Conservation (phyloP, 139 green algal genomes). For the Chlamydomonas sphaeroides region DNA sequence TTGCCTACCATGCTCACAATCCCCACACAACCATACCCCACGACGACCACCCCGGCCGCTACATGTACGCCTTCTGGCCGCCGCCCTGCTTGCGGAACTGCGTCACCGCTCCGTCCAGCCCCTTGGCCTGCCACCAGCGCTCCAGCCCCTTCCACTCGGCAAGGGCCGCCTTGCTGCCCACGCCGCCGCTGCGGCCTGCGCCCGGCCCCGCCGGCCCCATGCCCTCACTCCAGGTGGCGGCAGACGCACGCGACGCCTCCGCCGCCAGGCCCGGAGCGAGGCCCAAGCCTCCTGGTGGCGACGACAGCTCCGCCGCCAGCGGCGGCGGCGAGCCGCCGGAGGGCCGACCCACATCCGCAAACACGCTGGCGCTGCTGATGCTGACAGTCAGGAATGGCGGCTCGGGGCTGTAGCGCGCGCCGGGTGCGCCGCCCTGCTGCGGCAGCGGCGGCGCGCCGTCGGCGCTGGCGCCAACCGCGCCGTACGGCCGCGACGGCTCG, state of each 20-base stretch:
- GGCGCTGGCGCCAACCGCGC: neutral
- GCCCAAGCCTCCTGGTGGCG: too few species aligned
- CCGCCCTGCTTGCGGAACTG: neutral
- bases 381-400: neutral
- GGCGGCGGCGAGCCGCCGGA: too few species aligned
- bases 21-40: too few species aligned
- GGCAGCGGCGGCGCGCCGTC: neutral
- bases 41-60: too few species aligned
- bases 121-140: slow-evolving; percentile 36
- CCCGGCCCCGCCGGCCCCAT: neutral
- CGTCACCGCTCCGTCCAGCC: slow-evolving; percentile 7
- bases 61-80: too few species aligned
- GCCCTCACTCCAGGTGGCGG: neutral
- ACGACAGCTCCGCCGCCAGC: neutral
- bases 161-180: neutral
- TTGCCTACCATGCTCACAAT: too few species aligned
- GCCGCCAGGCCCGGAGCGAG: too few species aligned
- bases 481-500: too few species aligned
- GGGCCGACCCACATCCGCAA: too few species aligned
- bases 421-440: neutral
- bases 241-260: neutral
- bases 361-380: too few species aligned
- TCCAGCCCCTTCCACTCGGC: slow-evolving; percentile 18
- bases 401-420: neutral
- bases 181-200: neutral